Evolutionary conservation across 495 filamentous ascomycete species (phyloP), one percentile per base, ranked within the genome.

Genomic region (Hypoxylon intermedium): DNA sequence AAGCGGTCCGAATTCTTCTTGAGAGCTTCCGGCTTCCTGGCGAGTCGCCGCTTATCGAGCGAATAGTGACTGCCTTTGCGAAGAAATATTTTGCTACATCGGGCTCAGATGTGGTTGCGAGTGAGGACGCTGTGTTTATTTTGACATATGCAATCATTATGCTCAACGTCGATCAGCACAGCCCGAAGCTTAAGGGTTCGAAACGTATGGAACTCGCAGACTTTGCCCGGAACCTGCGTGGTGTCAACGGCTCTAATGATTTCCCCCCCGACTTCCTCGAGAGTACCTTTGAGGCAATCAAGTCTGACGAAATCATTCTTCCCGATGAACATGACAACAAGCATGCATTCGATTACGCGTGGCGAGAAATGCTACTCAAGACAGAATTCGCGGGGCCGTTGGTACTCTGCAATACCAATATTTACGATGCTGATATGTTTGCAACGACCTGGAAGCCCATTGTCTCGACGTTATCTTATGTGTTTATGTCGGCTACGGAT

Each of bases 401-500:
- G 50, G 76, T 87, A 1, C 78, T 95, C 37, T 96, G 92, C 67
- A 83, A 96, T 60, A 97, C 93, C 12, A 99, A 97, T 70, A 85
- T 94, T 28, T 98, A 88, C 75, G 94, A 99, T 74, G 90, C 92
- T 5, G 90, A 98, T 67, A 97, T 99, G 92, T 98, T 99, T 70
- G 86, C 87, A 51, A 90, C 93, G 26, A 96, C 92, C 3, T 99
- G 94, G 94, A 92, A 87, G 73, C 91, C 94, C 6, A 89, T 98
- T 56, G 82, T 99, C 9, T 91, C 95, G 12, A 97, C 95, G 1
- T 79, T 99, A 34, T 94, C 93, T 2, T 99, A 97, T 69, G 94
- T 98, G 12, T 99, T 99, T 75, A 93, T 98, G 88, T 98, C 94
- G 41, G 94, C 94, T 28, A 96, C 93, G 2, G 94, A 99, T 64